Evolutionary conservation across 2,329 filamentous ascomycete genomes (phyloP).

Genomic region (Keithomyces neogunnii): DNA sequence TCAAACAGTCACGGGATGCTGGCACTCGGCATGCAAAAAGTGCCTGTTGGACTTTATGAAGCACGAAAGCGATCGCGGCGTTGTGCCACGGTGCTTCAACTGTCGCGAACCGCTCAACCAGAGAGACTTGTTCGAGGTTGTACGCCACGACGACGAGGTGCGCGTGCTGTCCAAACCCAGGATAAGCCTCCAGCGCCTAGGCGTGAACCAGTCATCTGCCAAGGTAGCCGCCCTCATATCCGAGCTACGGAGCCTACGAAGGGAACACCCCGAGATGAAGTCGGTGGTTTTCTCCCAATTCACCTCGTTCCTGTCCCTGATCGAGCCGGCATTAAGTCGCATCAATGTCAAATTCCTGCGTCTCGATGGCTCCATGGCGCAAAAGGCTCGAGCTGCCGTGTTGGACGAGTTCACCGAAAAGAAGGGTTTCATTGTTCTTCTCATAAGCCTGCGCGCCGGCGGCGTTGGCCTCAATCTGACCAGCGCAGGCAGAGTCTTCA

Average conservation of each 20-base stretch:
- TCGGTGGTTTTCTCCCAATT: slow-evolving; percentile 96
- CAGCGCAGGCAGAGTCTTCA: slow-evolving; percentile 79
- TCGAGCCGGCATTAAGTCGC: slow-evolving; percentile 68
- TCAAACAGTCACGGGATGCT: slow-evolving; percentile 90
- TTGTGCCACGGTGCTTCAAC: slow-evolving; percentile 77
- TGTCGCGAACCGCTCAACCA: slow-evolving; percentile 77
- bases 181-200: slow-evolving; percentile 53
- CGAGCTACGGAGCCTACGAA: slow-evolving; percentile 62
- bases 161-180: slow-evolving; percentile 37
- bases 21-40: slow-evolving; percentile 94
- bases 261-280: slow-evolving; percentile 62
- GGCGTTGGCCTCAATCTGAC: slow-evolving; percentile 93
- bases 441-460: slow-evolving; percentile 80
- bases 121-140: slow-evolving; percentile 85
- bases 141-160: slow-evolving; percentile 62
- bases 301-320: slow-evolving; percentile 88
- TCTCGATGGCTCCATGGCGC: slow-evolving; percentile 83
- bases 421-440: slow-evolving; percentile 60
- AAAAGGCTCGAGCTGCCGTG: slow-evolving; percentile 74
- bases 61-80: slow-evolving; percentile 70
- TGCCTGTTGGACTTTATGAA: slow-evolving; percentile 87
- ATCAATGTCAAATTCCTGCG: slow-evolving; percentile 74
- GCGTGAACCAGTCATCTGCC: slow-evolving; percentile 65
- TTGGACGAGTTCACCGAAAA: slow-evolving; percentile 59
- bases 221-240: slow-evolving; percentile 77